phyloP scores from a whole-genome alignment of 306 rosid species.

The Morella rubra region DNA sequence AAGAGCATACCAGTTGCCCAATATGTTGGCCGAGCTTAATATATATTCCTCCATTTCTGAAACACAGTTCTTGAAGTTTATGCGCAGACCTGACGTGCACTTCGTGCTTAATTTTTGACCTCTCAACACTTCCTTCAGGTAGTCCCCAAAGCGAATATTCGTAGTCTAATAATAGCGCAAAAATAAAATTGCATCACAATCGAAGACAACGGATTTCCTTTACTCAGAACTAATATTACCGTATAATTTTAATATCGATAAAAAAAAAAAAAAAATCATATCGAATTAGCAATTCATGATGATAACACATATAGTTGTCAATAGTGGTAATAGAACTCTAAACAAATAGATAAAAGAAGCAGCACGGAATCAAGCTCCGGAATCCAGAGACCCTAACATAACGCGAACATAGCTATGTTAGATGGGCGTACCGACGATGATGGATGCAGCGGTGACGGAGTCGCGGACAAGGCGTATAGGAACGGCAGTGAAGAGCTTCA shows the following conservation, averaged over 20 bases:
- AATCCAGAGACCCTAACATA: background rate
- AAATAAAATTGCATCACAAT: conserved; percentile 9
- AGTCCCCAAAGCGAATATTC: conserved; percentile 80
- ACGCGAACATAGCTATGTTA: background rate
- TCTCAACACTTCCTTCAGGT: conserved; percentile 68
- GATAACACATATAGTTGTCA: background rate
- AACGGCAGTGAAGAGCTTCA: conserved; percentile 69
- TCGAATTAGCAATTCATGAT: background rate
- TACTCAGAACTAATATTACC: background rate
- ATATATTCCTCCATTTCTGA: conserved; percentile 90
- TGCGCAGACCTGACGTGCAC: conserved; percentile 91
- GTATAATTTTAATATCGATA: background rate
- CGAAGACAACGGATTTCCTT: conserved; percentile 11
- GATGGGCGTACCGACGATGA: conserved; percentile 62
- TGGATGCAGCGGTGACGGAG: conserved; percentile 64
- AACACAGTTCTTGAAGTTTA: conserved; percentile 80
- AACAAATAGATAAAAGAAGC: background rate
- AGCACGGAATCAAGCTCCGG: background rate
- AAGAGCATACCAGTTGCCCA: conserved; percentile 77
- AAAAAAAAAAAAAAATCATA: too few relatives aligned
- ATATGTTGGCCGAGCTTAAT: conserved; percentile 97
- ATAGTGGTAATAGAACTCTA: background rate
- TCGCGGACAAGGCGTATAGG: conserved; percentile 80
- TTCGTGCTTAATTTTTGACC: conserved; percentile 61
- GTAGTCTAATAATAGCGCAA: conserved; percentile 53